Conservation (phyloP, 257 asterid species). For the Petunia axillaris region DNA sequence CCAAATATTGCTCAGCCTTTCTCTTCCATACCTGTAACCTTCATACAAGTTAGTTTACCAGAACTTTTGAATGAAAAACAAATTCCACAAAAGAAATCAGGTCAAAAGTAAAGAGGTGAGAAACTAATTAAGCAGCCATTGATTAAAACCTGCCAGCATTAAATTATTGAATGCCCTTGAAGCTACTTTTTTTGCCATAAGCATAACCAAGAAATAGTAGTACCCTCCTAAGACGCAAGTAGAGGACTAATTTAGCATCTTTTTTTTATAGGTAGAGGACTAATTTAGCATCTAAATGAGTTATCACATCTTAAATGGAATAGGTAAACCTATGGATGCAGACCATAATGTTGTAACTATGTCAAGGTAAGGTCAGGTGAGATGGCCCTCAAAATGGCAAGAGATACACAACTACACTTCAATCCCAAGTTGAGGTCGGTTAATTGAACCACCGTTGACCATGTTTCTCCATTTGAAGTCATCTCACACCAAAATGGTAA, state of each 20-base stretch:
- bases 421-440: background rate
- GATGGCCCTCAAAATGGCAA: background rate
- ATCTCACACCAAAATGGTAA: background rate
- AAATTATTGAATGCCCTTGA: background rate
- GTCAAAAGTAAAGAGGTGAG: background rate
- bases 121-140: background rate
- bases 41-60: background rate
- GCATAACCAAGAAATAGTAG: background rate
- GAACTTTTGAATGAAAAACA: background rate
- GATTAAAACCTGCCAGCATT: fast-evolving
- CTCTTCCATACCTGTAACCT: conserved; percentile 82
- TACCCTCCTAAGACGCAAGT: background rate
- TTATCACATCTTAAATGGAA: background rate
- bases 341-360: background rate
- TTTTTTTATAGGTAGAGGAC: too few species aligned
- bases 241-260: background rate
- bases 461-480: too few species aligned
- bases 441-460: background rate
- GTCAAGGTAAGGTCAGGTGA: background rate
- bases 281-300: background rate
- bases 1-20: conserved; percentile 88
- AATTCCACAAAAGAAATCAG: background rate
- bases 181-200: background rate
- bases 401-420: background rate
- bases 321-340: background rate